Evolutionary conservation across 2,329 filamentous ascomycete species (phyloP), one percentile per base, ranked within the genome.

Genomic region (Botryosphaeria dothidea): DNA sequence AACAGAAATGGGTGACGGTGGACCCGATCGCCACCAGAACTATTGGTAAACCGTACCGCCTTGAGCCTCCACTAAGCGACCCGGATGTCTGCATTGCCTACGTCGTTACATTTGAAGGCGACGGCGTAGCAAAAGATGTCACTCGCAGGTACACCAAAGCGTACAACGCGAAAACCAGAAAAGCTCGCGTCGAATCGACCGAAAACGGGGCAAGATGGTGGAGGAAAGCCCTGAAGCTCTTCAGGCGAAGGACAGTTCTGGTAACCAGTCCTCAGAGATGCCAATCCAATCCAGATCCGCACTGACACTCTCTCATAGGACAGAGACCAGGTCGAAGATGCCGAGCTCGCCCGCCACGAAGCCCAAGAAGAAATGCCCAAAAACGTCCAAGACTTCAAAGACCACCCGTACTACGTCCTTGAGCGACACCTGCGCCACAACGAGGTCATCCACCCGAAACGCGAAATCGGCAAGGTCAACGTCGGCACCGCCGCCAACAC

Each of bases 1-100:
- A 92, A 68, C 92, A 97, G 74, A 96, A 92, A 80, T 99, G 95
- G 95, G 86, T 97, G 64, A 86, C 92, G 0, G 87, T 95, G 41
- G 95, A 99, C 74, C 88, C 93, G 0, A 78, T 97, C 0, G 92
- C 95, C 1, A 96, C 93, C 0, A 84, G 86, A 64, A 90, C 88
- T 68, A 87, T 96, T 63, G 92, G 89, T 74, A 93, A 91, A 66
- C 87, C 92, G 0, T 85, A 84, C 31, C 88, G 86, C 52, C 82
- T 99, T 29, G 95, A 99, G 72, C 95, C 95, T 0, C 92, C 95
- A 0, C 85, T 90, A 1, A 89, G 85, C 3, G 93, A 96, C 75
- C 82, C 83, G 6, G 84, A 90, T 64, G 98, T 97, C 70, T 85
- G 81, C 63, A 86, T 99, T 79, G 85, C 83, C 9, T 99, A 99